Conservation (phyloP, 202 grass and related monocot genomes). For the Schoenoplectus tabernaemontani region DNA sequence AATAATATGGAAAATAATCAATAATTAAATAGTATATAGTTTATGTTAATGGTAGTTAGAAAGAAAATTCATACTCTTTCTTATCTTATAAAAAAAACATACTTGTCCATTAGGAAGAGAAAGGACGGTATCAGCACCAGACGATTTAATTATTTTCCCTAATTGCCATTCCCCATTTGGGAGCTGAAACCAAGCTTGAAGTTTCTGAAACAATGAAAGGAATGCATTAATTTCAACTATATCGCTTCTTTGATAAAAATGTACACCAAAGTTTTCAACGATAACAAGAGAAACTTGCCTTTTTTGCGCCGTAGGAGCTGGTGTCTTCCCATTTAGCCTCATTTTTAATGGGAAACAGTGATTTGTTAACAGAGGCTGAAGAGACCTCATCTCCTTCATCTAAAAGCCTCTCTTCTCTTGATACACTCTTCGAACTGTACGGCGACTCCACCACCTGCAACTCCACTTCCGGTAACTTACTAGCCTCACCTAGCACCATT, state of each 20-base stretch:
- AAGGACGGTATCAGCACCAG: slow-evolving; percentile 29
- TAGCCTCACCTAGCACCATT: neutral
- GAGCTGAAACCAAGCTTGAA: slow-evolving; percentile 38
- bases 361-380: neutral
- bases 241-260: neutral
- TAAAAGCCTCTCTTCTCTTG: slow-evolving; percentile 26
- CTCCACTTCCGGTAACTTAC: slow-evolving; percentile 11
- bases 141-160: slow-evolving; percentile 32
- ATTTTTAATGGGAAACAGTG: slow-evolving; percentile 6
- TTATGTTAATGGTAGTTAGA: neutral
- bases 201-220: slow-evolving; percentile 31
- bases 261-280: neutral
- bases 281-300: slow-evolving; percentile 20
- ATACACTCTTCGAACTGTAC: slow-evolving; percentile 34
- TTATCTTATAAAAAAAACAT: slow-evolving; percentile 7
- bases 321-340: slow-evolving; percentile 35
- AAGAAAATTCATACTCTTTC: too few relatives aligned
- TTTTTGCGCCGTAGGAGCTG: slow-evolving; percentile 31
- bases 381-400: slow-evolving; percentile 24
- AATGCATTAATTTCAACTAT: slow-evolving; percentile 1
- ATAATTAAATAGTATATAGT: neutral
- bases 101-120: slow-evolving; percentile 32
- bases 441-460: slow-evolving; percentile 26
- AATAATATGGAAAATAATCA: neutral
- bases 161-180: slow-evolving; percentile 38